Conservation (phyloP, 2,329 filamentous ascomycete genomes). For the Sporothrix dimorphospora region DNA sequence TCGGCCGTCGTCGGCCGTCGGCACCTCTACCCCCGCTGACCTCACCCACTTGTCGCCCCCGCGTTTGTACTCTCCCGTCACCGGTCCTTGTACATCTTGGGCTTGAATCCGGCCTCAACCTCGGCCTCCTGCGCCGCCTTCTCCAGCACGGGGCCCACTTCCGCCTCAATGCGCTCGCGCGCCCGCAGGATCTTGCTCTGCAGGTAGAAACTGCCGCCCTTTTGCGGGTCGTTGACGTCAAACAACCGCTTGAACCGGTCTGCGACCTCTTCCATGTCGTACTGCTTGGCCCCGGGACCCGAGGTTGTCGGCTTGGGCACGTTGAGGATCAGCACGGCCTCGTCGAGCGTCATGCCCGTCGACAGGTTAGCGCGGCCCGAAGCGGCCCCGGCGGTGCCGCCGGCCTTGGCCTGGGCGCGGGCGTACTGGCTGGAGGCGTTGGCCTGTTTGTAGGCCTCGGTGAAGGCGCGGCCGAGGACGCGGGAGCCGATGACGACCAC, state of each 20-base stretch:
- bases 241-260: constrained; percentile 93
- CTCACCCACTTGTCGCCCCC: neutral
- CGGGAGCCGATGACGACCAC: constrained; percentile 88
- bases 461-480: constrained; percentile 89
- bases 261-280: constrained; percentile 76
- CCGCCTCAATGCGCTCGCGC: constrained; percentile 87
- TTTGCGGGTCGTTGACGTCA: constrained; percentile 90
- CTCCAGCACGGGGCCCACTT: constrained; percentile 73
- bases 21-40: neutral
- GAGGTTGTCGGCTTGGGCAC: constrained; percentile 73
- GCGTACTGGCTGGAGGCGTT: constrained; percentile 83
- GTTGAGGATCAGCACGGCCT: constrained; percentile 96
- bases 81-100: constrained; percentile 89
- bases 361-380: constrained; percentile 50
- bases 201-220: constrained; percentile 96
- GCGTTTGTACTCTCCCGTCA: neutral
- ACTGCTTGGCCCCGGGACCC: constrained; percentile 19
- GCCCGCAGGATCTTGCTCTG: constrained; percentile 96
- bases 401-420: constrained; percentile 67
- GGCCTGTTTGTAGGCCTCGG: constrained; percentile 94
- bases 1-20: neutral
- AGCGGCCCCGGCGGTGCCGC: constrained; percentile 44
- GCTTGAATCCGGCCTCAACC: constrained; percentile 84
- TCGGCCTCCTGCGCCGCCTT: constrained; percentile 76
- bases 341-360: constrained; percentile 85